Evolutionary conservation across 257 asterid species (phyloP), one percentile per base, ranked within the genome.

Genomic region (Eustoma russellianum): DNA sequence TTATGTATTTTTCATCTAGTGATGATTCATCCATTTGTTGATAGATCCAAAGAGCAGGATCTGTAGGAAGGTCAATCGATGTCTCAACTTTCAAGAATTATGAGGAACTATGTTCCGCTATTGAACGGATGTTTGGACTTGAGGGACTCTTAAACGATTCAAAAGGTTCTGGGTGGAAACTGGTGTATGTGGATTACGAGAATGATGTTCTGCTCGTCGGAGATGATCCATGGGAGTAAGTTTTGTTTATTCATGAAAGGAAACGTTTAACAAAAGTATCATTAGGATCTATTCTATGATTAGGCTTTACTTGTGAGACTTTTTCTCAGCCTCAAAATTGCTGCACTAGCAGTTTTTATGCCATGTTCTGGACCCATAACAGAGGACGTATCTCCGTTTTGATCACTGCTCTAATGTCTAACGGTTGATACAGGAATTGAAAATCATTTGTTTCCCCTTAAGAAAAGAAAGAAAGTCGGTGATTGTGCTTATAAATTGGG

Each of bases 141-240:
- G 86, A 79, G 57, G 80, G 94, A 59, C 65, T 85, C 57, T 89
- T 89, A 50, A 89, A 81, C 44, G 95, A 85, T 73, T 68, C 85
- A 0, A 68, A 58, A 59, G 78, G 85, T 34, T 89, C 93, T 0
- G 95, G 92, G 17, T 89, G 97, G 97, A 89, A 83, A 76, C 73
- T 89, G 65, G 97, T 85, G n/a, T 89, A 89, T 16, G 95, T 89
- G 53, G 95, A 89, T 63, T 89, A 75, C 9, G 97, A 89, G 64
- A 81, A 79, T 46, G 95, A 89, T 18, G 95, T 85, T 30, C 93
- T 85, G 38, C 94, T 89, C 10, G 90, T 85, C 43, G 97, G 95
- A 6, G 95, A 89, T 49, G 97, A 89, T 78, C 95, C 97, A 43
- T 89, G 97, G 95, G 95, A 85, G 97, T 89, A 79, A 83, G 97